A percentile compares a stretch with the other conserved stretches of the same genome.
phyloP scores from a whole-genome alignment of 441 rosid genomes.

The Monsonia emarginata region DNA sequence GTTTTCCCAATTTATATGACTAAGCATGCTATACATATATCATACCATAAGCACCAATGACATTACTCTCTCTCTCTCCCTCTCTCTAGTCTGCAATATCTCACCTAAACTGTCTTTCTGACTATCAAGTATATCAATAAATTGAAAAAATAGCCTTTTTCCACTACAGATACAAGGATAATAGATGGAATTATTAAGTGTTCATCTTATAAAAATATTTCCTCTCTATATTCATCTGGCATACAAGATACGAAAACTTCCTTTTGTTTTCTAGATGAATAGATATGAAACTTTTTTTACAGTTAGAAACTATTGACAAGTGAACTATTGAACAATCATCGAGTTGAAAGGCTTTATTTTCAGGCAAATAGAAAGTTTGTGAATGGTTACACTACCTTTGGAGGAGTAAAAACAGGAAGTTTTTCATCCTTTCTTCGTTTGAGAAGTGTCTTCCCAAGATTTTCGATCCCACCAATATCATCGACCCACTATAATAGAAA shows the following conservation, averaged over 20 bases:
- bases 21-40: not conserved
- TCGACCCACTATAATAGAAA: conserved; percentile 63
- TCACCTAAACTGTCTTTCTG: not conserved
- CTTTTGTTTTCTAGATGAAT: not conserved
- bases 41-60: not conserved
- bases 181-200: not conserved
- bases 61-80: not conserved
- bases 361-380: not conserved
- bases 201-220: not conserved
- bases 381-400: conserved; percentile 39
- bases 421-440: conserved; percentile 42
- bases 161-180: not conserved
- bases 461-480: conserved; percentile 71
- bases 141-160: not conserved
- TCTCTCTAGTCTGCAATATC: no score
- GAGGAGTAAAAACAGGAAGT: conserved; percentile 66
- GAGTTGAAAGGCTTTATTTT: not conserved
- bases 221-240: not conserved
- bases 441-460: conserved; percentile 58
- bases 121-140: not conserved
- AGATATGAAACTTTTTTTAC: not conserved
- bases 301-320: not conserved
- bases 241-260: not conserved
- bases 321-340: not conserved
- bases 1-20: not conserved